These are phyloP conservation scores for Tilletiopsis washingtonensis DNA, from an alignment of 1,284 basidiomycete genomes.

Conservation along the genomic window DNA sequence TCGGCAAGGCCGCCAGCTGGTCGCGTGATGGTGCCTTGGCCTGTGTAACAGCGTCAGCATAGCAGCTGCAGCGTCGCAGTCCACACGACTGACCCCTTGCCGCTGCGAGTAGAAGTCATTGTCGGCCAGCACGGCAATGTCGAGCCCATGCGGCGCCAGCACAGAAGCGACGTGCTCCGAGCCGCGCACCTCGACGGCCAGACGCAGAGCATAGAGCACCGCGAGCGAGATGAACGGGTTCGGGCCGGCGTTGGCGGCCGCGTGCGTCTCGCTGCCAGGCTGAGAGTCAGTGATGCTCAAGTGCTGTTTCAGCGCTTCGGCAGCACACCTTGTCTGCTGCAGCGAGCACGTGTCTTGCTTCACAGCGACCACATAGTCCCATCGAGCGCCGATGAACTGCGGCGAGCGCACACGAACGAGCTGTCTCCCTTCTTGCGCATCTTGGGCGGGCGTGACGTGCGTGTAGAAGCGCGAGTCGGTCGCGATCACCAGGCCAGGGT, in stretches of 20 bases:
- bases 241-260: constrained; percentile 36
- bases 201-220: constrained; percentile 64
- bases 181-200: constrained; percentile 52
- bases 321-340: constrained; percentile 14
- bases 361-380: constrained; percentile 61
- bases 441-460: constrained; percentile 31
- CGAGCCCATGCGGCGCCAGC: constrained; percentile 53
- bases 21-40: constrained; percentile 23
- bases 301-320: too few species aligned
- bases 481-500: constrained; percentile 52
- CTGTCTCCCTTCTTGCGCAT: not conserved
- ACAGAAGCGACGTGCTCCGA: constrained; percentile 4
- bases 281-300: too few species aligned
- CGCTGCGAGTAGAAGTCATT: constrained; percentile 98
- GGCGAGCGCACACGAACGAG: constrained; percentile 61
- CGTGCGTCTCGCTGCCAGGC: constrained; percentile 15
- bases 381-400: constrained; percentile 73
- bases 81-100: constrained; percentile 58
- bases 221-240: constrained; percentile 92
- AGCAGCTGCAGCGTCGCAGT: constrained; percentile 4
- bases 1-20: constrained; percentile 55
- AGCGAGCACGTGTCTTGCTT: constrained; percentile 12
- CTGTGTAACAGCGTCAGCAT: too few species aligned
- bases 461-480: constrained; percentile 92
- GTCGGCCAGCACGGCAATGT: constrained; percentile 74